phyloP scores from a whole-genome alignment of 495 filamentous ascomycete genomes.

The Schizothecium vesticola region DNA sequence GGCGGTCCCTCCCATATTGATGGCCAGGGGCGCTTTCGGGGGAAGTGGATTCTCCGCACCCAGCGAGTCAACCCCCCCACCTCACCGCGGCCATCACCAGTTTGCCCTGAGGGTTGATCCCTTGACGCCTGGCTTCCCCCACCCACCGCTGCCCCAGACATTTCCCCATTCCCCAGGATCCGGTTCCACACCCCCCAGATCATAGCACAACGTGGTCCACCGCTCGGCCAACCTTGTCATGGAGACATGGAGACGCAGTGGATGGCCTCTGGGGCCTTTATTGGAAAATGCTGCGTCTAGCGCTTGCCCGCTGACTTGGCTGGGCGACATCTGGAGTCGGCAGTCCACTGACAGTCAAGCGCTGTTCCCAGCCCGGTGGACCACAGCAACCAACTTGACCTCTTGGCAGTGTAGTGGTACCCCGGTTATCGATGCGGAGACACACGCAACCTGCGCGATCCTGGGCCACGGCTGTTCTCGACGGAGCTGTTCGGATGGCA shows the following conservation, averaged over 20 bases:
- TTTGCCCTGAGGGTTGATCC: background rate
- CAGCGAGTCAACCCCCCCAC: background rate
- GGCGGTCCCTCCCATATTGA: background rate
- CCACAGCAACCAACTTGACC: slow-evolving; percentile 1
- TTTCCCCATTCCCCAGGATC: background rate
- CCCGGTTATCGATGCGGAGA: slow-evolving; percentile 17
- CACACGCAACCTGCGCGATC: background rate
- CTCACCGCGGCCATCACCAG: background rate
- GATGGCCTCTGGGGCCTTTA: slow-evolving; percentile 2
- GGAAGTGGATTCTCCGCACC: slow-evolving; percentile 19
- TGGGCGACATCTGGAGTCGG: background rate
- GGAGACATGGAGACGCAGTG: slow-evolving; percentile 2
- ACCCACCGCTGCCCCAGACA: background rate
- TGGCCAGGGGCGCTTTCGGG: slow-evolving; percentile 4
- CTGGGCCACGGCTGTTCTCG: slow-evolving; percentile 13
- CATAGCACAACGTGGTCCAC: slow-evolving; percentile 8
- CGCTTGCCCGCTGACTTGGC: background rate
- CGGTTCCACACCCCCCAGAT: slow-evolving; percentile 2
- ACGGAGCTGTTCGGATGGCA: slow-evolving; percentile 8
- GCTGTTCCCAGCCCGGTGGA: slow-evolving; percentile 8
- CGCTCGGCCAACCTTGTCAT: background rate
- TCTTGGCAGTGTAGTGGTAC: slow-evolving; percentile 1
- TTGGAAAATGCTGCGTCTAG: slow-evolving; percentile 10
- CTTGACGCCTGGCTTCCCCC: background rate
- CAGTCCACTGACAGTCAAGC: background rate